A percentile compares a stretch with the other conserved stretches of the same genome.
These are phyloP conservation scores for Fusarium sp. DNA, from an alignment of 2,329 filamentous ascomycete species.

Conservation along the genomic window DNA sequence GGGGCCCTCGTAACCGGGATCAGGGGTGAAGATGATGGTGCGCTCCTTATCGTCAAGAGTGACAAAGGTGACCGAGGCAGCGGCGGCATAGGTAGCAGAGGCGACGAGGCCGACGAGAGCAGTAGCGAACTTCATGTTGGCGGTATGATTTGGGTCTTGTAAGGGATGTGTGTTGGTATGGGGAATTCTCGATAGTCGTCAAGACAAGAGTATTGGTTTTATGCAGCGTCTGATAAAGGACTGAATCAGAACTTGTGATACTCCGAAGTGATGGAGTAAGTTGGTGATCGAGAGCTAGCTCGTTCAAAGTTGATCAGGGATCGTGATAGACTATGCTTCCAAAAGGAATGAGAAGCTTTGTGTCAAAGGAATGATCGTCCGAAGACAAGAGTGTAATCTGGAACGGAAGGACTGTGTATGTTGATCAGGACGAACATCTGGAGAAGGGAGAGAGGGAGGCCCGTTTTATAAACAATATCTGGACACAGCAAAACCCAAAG, in stretches of 20 bases:
- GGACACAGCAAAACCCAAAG: conserved; percentile 17
- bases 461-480: conserved; percentile 44
- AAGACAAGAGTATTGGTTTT: conserved; percentile 37
- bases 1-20: conserved; percentile 49
- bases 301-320: conserved; percentile 35
- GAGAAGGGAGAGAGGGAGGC: conserved; percentile 32
- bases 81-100: conserved; percentile 53
- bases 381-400: conserved; percentile 38
- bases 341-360: conserved; percentile 47
- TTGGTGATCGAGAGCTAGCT: conserved; percentile 42
- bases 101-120: conserved; percentile 56
- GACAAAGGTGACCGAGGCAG: conserved; percentile 65
- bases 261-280: conserved; percentile 16
- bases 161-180: conserved; percentile 10
- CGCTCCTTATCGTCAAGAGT: conserved; percentile 63
- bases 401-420: conserved; percentile 40
- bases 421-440: conserved; percentile 23
- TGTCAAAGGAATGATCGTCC: conserved; percentile 44
- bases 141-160: conserved; percentile 30
- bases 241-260: conserved; percentile 35
- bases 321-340: conserved; percentile 41
- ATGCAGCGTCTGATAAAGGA: conserved; percentile 39
- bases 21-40: conserved; percentile 62
- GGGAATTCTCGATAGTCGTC: conserved; percentile 38
- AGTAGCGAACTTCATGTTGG: conserved; percentile 65